Conservation (phyloP, 1,284 basidiomycete species). For the Melampsora larici-populina region DNA sequence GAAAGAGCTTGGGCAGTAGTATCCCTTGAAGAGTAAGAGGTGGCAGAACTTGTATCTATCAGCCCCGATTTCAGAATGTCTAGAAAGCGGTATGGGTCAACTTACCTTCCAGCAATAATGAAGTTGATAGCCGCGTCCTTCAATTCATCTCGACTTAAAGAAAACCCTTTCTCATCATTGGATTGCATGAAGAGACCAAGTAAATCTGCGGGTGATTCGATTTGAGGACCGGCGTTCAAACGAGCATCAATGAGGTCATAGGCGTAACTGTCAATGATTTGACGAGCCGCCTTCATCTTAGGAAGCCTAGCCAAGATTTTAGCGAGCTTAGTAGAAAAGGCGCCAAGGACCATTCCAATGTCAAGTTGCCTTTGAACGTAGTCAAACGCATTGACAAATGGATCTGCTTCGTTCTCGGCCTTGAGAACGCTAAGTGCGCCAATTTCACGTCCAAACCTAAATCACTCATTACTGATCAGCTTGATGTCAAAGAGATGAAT, state of each 20-base stretch:
- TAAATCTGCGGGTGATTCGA: neutral
- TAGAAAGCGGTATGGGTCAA: neutral
- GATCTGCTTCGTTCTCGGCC: neutral
- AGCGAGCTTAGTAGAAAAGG: neutral
- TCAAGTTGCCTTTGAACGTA: constrained; percentile 20
- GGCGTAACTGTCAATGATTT: constrained; percentile 7
- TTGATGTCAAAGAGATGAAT: neutral
- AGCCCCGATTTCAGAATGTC: neutral
- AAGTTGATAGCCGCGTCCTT: constrained; percentile 25
- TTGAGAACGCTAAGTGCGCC: neutral
- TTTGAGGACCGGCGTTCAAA: neutral
- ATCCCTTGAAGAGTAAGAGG: neutral
- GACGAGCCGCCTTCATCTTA: neutral
- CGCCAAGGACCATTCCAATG: neutral
- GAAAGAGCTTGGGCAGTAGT: constrained; percentile 23
- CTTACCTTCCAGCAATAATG: constrained; percentile 37
- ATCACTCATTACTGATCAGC: neutral
- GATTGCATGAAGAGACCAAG: constrained; percentile 20
- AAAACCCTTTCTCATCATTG: constrained; percentile 1
- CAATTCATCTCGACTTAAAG: constrained; percentile 19
- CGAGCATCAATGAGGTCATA: constrained; percentile 26
- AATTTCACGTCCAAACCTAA: neutral
- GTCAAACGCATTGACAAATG: constrained; percentile 25
- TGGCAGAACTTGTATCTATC: neutral
- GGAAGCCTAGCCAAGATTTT: neutral